Base-by-base conservation (phyloP, 257 asterid genomes). In the Nicotiana knightiana region DNA sequence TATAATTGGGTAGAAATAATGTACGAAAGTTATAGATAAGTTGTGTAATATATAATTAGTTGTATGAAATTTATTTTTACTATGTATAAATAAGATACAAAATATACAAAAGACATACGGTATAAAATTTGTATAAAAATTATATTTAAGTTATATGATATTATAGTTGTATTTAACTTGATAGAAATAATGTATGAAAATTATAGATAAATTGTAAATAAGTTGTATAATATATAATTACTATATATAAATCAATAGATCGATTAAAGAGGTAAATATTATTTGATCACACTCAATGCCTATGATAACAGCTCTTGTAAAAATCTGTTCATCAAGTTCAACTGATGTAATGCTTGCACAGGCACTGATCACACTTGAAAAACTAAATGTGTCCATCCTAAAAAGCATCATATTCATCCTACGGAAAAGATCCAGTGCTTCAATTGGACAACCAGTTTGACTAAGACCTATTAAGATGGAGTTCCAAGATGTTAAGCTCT, bases 401-500 rank as follows among this genome's bases (percentile, higher is more conserved):
- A 93, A 78, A 80, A 83, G 67, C 61, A 6, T 76, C 83, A 81
- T 81, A 86, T 94, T 94, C 98, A 94, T 91, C 54, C 75, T 81
- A 85, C 90, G 78, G 85, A 96, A 94, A 57, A 94, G 86, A 43
- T 90, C 82, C 61, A 94, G 84, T 76, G 95, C 93, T 82, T 96
- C 98, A 53, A 83, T 43, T 13, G 98, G 91, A 86, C 85, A 87
- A 26, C 99, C 91, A 15, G 93, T 91, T 88, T 90, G 97, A 82
- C 92, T 90, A 77, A 96, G 83, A 58, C 99, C 99, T 51, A 88
- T 91, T 1, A 94, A 84, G 91, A 96, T 92, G 26, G 97, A 90
- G 71, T 96, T 96, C 99, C 99, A 96, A 17, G 99, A 91, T 77
- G 94, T 93, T 91, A 93, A 86, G 84, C 91, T 93, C 87, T 91